Evolutionary conservation across 2,329 filamentous ascomycete species (phyloP), one percentile per base, ranked within the genome.

Genomic region (Eutypella sp.): DNA sequence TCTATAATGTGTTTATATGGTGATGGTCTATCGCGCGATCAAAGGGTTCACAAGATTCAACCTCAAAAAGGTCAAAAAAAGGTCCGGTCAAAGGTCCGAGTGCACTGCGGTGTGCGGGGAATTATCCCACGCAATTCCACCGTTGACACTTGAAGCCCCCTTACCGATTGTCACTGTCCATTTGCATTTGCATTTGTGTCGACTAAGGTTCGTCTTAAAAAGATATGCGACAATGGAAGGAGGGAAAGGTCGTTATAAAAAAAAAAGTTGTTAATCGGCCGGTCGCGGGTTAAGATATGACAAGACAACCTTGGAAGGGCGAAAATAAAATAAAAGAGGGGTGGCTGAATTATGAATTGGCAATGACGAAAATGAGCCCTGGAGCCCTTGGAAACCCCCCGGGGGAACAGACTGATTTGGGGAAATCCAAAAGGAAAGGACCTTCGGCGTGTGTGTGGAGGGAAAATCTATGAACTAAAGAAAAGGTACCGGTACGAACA

Each of bases 101-200:
- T 67, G 65, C 61, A 46, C 57, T 71, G 65, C 72, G 72, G 73
- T 72, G 72, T 77, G 75, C 75, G 76, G 76, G 75, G 72, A 75
- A 73, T 59, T 39, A 66, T 75, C 74, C 74, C 75, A 73, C 73
- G 71, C 74, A 71, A 75, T 73, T 75, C 74, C 72, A 73, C 74
- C 74, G 72, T 72, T 67, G 65, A 68, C 67, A 68, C 67, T n/a
- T 61, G 57, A 57, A 64, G 56, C 71, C n/a, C n/a, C n/a, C n/a
- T n/a, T 79, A 81, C 64, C 72, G 70, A 67, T 73, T 73, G 68
- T 73, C 67, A 65, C 71, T 69, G 74, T 72, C 73, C 78, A 81
- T 81, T 76, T 74, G 71, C 74, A 57, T 61, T 61, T 38, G 44
- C 49, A 49, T 44, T 27, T 46, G 47, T 46, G 49, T n/a, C n/a